Evolutionary conservation across 2,329 filamentous ascomycete genomes (phyloP).

Genomic region (Aschersonia sp.): DNA sequence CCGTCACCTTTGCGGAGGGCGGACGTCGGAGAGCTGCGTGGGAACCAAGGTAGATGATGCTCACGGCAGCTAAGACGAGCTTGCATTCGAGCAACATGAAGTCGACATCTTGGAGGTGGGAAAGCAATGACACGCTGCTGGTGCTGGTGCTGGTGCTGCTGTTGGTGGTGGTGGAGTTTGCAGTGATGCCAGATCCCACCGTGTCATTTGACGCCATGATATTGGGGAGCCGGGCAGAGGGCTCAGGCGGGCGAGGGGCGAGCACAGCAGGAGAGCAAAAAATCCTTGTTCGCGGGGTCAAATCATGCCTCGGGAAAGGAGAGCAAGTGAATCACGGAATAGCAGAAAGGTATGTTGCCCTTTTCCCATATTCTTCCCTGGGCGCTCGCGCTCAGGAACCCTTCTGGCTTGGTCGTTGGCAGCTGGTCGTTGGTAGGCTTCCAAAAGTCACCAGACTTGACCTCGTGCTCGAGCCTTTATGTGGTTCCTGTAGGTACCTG

Average conservation of each 20-base stretch:
- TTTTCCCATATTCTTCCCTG: too few relatives aligned
- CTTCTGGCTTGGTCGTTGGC: too few relatives aligned
- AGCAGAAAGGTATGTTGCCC: neutral
- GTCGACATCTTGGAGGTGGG: conserved; percentile 19
- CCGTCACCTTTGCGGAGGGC: conserved; percentile 48
- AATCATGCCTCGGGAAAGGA: neutral
- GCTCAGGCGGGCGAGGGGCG: neutral
- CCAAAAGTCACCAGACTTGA: too few relatives aligned
- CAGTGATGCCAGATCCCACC: conserved; percentile 9
- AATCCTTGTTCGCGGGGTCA: neutral
- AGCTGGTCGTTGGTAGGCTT: too few relatives aligned
- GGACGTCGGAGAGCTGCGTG: conserved; percentile 78
- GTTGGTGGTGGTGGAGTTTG: conserved; percentile 15
- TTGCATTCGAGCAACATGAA: conserved; percentile 31
- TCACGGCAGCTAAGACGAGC: conserved; percentile 51
- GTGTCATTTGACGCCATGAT: conserved; percentile 9
- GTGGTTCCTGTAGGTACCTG: too few relatives aligned
- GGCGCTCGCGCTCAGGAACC: too few relatives aligned
- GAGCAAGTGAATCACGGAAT: neutral
- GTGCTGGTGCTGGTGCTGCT: conserved; percentile 7
- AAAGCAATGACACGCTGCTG: conserved; percentile 12
- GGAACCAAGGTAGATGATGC: conserved; percentile 72
- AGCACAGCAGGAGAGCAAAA: neutral
- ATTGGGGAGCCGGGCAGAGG: neutral
- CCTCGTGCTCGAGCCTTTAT: too few relatives aligned